These are phyloP conservation scores for Leccinum obscurum DNA, from an alignment of 768 basidiomycete species.

Conservation along the genomic window DNA sequence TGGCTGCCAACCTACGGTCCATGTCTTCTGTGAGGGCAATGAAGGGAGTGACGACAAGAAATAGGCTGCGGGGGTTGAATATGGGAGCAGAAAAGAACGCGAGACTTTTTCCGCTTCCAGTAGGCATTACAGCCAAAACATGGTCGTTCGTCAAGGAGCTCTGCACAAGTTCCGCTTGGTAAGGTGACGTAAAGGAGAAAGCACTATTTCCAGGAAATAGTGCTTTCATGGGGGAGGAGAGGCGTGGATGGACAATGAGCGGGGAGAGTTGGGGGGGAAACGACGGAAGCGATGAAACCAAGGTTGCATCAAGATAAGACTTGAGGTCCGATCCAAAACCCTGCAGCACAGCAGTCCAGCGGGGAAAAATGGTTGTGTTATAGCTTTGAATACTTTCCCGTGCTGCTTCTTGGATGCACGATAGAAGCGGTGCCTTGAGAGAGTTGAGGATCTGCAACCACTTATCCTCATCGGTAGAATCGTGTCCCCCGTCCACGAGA, in stretches of 20 bases:
- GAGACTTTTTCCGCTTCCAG: slow-evolving; percentile 15
- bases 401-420: background rate
- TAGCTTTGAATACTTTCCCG: background rate
- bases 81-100: slow-evolving; percentile 10
- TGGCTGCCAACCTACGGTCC: background rate
- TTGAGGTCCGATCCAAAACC: background rate
- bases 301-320: background rate
- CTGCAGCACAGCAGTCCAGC: slow-evolving; percentile 3
- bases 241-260: background rate
- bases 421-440: background rate
- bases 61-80: background rate
- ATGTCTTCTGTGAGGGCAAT: slow-evolving; percentile 13
- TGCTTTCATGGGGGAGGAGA: fast-evolving
- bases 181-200: background rate
- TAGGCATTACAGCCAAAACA: slow-evolving; percentile 10
- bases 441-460: background rate
- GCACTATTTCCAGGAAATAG: background rate
- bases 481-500: no score
- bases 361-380: background rate
- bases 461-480: background rate
- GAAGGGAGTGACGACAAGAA: slow-evolving; percentile 8
- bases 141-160: slow-evolving; percentile 7
- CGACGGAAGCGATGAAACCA: fast-evolving
- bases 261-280: background rate
- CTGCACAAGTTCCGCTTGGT: slow-evolving; percentile 14